Conservation (phyloP, 1,139 yeast genomes). For the Candida sp. region DNA sequence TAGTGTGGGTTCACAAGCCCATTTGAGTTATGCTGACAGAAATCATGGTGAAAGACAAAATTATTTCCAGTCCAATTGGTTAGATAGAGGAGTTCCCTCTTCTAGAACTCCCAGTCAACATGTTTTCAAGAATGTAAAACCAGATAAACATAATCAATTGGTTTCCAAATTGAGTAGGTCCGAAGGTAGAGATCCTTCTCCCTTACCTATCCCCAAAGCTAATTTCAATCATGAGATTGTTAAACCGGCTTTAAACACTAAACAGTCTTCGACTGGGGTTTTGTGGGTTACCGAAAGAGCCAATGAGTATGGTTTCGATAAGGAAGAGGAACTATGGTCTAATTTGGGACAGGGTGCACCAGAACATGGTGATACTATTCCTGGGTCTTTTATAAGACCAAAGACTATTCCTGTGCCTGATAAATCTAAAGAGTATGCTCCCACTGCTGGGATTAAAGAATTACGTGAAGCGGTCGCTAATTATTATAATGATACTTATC, state of each 20-base stretch:
- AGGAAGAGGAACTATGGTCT: conserved; percentile 54
- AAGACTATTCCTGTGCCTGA: conserved; percentile 49
- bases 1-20: neutral
- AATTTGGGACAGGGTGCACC: conserved; percentile 74
- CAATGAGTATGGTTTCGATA: conserved; percentile 53
- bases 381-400: conserved; percentile 62
- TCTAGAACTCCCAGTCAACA: conserved; percentile 14
- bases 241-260: conserved; percentile 61
- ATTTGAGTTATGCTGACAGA: neutral
- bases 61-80: conserved; percentile 12
- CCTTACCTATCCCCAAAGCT: conserved; percentile 54
- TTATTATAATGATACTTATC: conserved; percentile 55
- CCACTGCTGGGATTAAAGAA: conserved; percentile 60
- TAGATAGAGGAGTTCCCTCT: conserved; percentile 17
- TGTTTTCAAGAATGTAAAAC: conserved; percentile 4
- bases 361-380: conserved; percentile 60
- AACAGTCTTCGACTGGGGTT: conserved; percentile 66
- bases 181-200: conserved; percentile 42
- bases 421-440: conserved; percentile 57
- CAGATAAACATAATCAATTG: conserved; percentile 18
- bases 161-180: conserved; percentile 27
- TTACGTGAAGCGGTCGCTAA: conserved; percentile 63
- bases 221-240: conserved; percentile 42
- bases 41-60: conserved; percentile 14
- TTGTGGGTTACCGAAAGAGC: conserved; percentile 72